phyloP scores from a whole-genome alignment of 371 early-diverging fungal species.

The Apophysomyces trapeziformis region DNA sequence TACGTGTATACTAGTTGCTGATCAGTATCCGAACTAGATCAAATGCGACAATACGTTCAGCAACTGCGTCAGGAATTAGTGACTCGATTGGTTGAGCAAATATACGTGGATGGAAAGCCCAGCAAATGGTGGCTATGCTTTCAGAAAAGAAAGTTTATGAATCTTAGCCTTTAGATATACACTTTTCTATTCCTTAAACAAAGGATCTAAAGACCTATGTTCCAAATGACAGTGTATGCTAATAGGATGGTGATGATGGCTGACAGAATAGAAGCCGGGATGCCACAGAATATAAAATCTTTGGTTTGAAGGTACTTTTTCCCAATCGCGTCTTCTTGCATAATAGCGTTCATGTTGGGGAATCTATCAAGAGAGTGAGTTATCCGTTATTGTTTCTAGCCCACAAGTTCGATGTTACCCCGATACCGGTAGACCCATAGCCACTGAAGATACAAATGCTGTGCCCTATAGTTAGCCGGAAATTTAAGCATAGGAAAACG shows the following conservation, averaged over 20 bases:
- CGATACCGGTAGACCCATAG: constrained; percentile 93
- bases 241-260: constrained; percentile 26
- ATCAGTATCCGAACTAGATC: constrained; percentile 52
- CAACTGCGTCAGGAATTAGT: constrained; percentile 93
- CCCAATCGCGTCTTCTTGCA: constrained; percentile 91
- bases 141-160: constrained; percentile 97
- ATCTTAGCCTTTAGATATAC: constrained; percentile 52
- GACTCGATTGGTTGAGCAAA: constrained; percentile 70
- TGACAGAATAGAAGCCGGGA: constrained; percentile 75
- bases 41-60: constrained; percentile 83
- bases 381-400: not conserved
- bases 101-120: constrained; percentile 82
- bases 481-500: not conserved
- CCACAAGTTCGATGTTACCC: constrained; percentile 37
- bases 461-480: constrained; percentile 39
- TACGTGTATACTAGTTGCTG: no score
- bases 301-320: constrained; percentile 77
- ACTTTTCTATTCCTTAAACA: not conserved
- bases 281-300: constrained; percentile 86
- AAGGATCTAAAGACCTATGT: constrained; percentile 20
- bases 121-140: constrained; percentile 99
- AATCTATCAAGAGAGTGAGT: constrained; percentile 48
- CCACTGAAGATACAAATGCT: constrained; percentile 74
- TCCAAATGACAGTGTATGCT: constrained; percentile 24
- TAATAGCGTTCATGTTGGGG: constrained; percentile 96